Evolutionary conservation across 2,329 filamentous ascomycete species (phyloP).

Genomic region (Colletotrichum lentis): DNA sequence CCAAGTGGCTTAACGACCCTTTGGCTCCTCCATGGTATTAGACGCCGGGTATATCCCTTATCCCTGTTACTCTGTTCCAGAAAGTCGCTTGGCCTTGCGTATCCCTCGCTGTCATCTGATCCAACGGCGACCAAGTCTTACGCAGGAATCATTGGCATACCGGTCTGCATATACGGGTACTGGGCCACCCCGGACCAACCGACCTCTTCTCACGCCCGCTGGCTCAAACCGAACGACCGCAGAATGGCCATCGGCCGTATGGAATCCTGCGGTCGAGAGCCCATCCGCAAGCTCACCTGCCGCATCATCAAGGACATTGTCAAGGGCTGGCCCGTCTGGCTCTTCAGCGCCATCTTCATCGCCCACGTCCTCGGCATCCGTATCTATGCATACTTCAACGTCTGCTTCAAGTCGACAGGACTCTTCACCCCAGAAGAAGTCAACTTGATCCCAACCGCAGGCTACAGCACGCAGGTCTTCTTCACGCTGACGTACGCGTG

Average conservation of each 20-base stretch:
- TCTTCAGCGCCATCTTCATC: constrained; percentile 47
- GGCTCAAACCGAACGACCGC: constrained; percentile 43
- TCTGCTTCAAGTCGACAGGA: constrained; percentile 46
- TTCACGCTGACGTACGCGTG: constrained; percentile 62
- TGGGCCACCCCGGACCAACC: constrained; percentile 48
- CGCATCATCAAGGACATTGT: constrained; percentile 44
- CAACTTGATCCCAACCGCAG: constrained; percentile 40
- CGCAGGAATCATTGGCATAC: constrained; percentile 35
- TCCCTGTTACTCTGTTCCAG: constrained; percentile 53
- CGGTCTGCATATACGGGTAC: constrained; percentile 46
- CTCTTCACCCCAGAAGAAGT: constrained; percentile 39
- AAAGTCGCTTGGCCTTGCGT: constrained; percentile 50
- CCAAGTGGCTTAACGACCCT: constrained; percentile 53
- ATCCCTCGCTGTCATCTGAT: constrained; percentile 51
- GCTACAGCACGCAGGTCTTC: constrained; percentile 50
- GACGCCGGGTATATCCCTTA: constrained; percentile 50
- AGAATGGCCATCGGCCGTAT: constrained; percentile 45
- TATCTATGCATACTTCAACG: constrained; percentile 48
- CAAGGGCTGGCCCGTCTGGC: constrained; percentile 44
- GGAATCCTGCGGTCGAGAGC: constrained; percentile 44
- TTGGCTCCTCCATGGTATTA: constrained; percentile 52
- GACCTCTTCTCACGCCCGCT: constrained; percentile 42
- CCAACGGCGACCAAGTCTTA: constrained; percentile 50
- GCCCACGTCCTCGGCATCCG: constrained; percentile 49
- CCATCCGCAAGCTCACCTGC: constrained; percentile 46